Evolutionary conservation across 1,284 basidiomycete genomes (phyloP).

Genomic region (Butyriboletus appendiculatus): DNA sequence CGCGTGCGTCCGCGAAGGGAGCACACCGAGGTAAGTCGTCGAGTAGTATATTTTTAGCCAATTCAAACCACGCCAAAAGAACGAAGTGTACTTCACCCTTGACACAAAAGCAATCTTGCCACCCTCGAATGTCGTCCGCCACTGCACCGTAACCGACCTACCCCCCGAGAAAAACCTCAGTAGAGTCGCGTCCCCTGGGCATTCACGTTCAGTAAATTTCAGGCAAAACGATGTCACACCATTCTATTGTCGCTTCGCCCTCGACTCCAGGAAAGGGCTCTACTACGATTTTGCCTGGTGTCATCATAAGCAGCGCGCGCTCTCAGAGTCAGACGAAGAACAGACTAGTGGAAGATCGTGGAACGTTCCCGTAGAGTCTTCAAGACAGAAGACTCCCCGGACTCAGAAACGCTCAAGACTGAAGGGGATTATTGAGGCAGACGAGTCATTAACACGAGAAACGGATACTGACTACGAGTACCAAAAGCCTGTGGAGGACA

Average conservation of each 20-base stretch:
- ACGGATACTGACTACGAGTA: slow-evolving; percentile 25
- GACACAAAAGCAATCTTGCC: slow-evolving; percentile 46
- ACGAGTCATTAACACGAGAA: slow-evolving; percentile 16
- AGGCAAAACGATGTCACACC: slow-evolving; percentile 10
- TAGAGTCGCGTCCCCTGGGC: slow-evolving; percentile 11
- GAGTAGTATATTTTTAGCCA: background rate
- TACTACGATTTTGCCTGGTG: slow-evolving; percentile 67
- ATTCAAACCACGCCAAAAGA: slow-evolving; percentile 40
- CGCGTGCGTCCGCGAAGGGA: slow-evolving; percentile 55
- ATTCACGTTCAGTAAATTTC: slow-evolving; percentile 8
- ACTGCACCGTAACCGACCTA: slow-evolving; percentile 49
- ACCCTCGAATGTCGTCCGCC: slow-evolving; percentile 50
- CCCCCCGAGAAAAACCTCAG: slow-evolving; percentile 15
- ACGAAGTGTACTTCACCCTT: slow-evolving; percentile 70
- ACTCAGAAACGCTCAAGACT: slow-evolving; percentile 20
- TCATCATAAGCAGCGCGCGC: slow-evolving; percentile 42
- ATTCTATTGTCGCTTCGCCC: slow-evolving; percentile 60
- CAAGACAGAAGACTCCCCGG: slow-evolving; percentile 3
- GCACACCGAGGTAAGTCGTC: slow-evolving; percentile 50
- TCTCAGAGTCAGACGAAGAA: slow-evolving; percentile 30
- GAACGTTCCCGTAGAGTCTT: slow-evolving; percentile 25
- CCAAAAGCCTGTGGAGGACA: slow-evolving; percentile 13
- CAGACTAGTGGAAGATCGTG: slow-evolving; percentile 32
- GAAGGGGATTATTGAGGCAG: slow-evolving; percentile 24
- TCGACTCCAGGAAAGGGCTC: slow-evolving; percentile 57